A percentile compares a stretch with the other conserved stretches of the same genome.
Conservation (phyloP, 176 grass and related monocot genomes). For the Cenchrus americanus region DNA sequence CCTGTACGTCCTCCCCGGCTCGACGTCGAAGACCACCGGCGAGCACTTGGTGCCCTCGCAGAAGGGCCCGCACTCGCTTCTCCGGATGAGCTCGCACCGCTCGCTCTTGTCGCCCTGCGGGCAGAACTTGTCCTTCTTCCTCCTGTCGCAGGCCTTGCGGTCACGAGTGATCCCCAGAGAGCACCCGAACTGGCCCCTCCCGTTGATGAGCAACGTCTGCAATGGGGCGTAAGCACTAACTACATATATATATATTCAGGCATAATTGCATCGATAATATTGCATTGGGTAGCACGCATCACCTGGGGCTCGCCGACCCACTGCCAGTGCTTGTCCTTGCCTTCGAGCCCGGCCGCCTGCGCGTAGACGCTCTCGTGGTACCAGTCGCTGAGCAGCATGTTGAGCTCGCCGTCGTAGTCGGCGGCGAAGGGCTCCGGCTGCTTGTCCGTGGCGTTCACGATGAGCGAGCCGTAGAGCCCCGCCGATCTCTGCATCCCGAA, state of each 20-base stretch:
- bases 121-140: too few species aligned
- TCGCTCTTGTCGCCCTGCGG: too few species aligned
- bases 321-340: slow-evolving; percentile 48
- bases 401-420: slow-evolving; percentile 83
- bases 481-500: slow-evolving; percentile 93
- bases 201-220: slow-evolving; percentile 87
- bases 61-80: too few species aligned
- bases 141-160: too few species aligned
- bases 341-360: slow-evolving; percentile 50
- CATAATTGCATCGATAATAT: too few species aligned
- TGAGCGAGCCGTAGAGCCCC: slow-evolving; percentile 81
- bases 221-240: too few species aligned
- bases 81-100: too few species aligned
- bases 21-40: slow-evolving; percentile 54
- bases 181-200: slow-evolving; percentile 77
- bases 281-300: neutral
- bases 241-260: too few species aligned
- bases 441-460: slow-evolving; percentile 68
- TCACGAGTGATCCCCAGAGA: slow-evolving; percentile 16
- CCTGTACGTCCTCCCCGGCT: slow-evolving; percentile 77
- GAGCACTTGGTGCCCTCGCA: slow-evolving; percentile 42
- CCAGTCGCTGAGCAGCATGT: slow-evolving; percentile 83
- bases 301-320: slow-evolving; percentile 96
- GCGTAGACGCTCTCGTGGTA: slow-evolving; percentile 79
- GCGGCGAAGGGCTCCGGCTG: slow-evolving; percentile 62